phyloP scores from a whole-genome alignment of 2,329 filamentous ascomycete species.

The Trichoderma sp. region DNA sequence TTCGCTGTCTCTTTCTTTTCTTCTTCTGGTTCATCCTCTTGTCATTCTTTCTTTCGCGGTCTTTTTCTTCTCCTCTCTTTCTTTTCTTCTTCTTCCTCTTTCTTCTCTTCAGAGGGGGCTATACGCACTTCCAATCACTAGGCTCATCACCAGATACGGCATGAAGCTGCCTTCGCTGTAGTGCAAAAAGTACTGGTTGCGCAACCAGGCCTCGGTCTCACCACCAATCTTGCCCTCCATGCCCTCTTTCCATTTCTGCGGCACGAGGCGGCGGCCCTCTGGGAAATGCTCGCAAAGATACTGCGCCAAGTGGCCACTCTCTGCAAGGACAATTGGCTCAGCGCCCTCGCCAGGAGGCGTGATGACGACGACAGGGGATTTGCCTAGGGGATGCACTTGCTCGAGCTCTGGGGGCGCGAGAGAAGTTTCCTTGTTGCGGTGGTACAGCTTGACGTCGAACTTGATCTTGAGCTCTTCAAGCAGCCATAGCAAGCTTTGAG shows the following conservation, averaged over 20 bases:
- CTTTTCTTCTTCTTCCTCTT: background rate
- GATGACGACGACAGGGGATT: conserved; percentile 77
- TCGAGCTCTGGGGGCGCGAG: conserved; percentile 77
- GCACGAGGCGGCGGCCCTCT: conserved; percentile 49
- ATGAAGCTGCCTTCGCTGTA: conserved; percentile 86
- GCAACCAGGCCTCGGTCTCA: conserved; percentile 61
- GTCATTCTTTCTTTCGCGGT: background rate
- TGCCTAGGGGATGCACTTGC: conserved; percentile 80
- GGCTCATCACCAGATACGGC: conserved; percentile 63
- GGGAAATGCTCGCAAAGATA: conserved; percentile 72
- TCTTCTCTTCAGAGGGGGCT: background rate
- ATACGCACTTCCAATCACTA: conserved; percentile 58
- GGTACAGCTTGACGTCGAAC: conserved; percentile 80
- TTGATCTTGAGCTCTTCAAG: conserved; percentile 78
- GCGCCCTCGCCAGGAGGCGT: conserved; percentile 39
- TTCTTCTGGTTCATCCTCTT: background rate
- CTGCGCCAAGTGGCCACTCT: conserved; percentile 79
- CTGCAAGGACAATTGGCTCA: conserved; percentile 68
- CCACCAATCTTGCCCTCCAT: conserved; percentile 58
- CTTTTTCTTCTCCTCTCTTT: background rate
- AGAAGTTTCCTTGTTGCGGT: conserved; percentile 60
- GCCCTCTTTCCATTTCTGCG: conserved; percentile 57
- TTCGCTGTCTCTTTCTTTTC: too few species aligned
- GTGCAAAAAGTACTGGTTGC: conserved; percentile 72
- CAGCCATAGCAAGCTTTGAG: conserved; percentile 82